These are phyloP conservation scores for Coniella vitis DNA, from an alignment of 2,329 filamentous ascomycete species.

Conservation along the genomic window DNA sequence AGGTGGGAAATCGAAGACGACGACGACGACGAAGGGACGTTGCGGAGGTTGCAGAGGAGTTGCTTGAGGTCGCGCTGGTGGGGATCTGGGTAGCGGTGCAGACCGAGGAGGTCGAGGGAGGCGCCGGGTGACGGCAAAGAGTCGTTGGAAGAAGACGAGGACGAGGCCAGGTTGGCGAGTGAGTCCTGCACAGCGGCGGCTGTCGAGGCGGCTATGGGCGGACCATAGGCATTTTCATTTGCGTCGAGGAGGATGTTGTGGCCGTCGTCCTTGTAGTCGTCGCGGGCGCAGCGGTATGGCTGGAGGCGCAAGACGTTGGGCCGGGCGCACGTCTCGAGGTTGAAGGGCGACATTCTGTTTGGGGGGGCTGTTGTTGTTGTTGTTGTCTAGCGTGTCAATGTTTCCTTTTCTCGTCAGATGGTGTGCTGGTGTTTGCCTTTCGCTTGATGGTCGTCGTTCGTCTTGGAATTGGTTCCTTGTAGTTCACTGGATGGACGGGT, in stretches of 20 bases:
- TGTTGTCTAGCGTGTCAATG: too few species aligned
- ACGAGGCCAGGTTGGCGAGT: slow-evolving; percentile 20
- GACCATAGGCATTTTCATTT: slow-evolving; percentile 95
- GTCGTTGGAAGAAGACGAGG: slow-evolving; percentile 64
- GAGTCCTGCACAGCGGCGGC: slow-evolving; percentile 30
- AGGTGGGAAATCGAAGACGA: slow-evolving; percentile 70
- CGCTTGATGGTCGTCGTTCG: too few species aligned
- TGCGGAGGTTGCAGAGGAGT: slow-evolving; percentile 78
- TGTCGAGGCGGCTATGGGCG: slow-evolving; percentile 56
- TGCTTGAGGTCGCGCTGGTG: slow-evolving; percentile 86
- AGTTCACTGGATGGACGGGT: too few species aligned
- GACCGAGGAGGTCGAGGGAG: slow-evolving; percentile 66
- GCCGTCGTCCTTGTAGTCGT: slow-evolving; percentile 98
- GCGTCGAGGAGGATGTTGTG: slow-evolving; percentile 94
- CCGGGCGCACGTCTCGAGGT: slow-evolving; percentile 67
- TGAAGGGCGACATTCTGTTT: slow-evolving; percentile 54
- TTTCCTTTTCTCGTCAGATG: too few species aligned
- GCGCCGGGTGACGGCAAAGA: slow-evolving; percentile 77
- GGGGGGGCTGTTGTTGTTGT: neutral
- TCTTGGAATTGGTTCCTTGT: too few species aligned
- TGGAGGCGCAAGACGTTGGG: slow-evolving; percentile 70
- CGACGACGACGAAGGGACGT: too few species aligned
- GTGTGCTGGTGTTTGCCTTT: too few species aligned
- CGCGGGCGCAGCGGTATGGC: slow-evolving; percentile 75
- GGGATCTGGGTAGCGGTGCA: slow-evolving; percentile 94